A percentile compares a stretch with the other conserved stretches of the same genome.
Evolutionary conservation across 1,284 basidiomycete genomes (phyloP).

Genomic region (Cystobasidiaceae sp.): DNA sequence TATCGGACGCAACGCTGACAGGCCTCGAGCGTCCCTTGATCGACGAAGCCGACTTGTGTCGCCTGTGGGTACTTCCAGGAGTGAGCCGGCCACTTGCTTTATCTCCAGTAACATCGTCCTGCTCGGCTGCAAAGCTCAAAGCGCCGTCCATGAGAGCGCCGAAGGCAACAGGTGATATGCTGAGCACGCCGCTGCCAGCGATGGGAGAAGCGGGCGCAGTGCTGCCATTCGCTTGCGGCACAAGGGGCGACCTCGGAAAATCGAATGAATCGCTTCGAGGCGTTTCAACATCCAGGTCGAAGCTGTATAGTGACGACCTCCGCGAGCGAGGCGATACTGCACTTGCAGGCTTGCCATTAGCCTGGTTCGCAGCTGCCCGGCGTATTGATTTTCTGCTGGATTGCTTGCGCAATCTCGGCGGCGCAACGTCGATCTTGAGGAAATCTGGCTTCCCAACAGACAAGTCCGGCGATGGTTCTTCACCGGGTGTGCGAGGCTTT

Average conservation of each 20-base stretch:
- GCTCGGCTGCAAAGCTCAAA: constrained; percentile 5
- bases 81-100: constrained; percentile 1
- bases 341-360: not conserved
- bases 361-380: constrained; percentile 3
- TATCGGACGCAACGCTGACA: constrained; percentile 29
- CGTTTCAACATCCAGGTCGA: constrained; percentile 37
- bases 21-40: constrained; percentile 7
- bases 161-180: constrained; percentile 24
- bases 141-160: constrained; percentile 23
- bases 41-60: constrained; percentile 11
- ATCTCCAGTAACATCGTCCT: not conserved
- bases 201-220: not conserved
- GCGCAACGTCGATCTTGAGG: not conserved
- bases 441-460: not conserved
- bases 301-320: constrained; percentile 36
- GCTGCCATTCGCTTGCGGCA: not conserved
- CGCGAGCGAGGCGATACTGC: constrained; percentile 20
- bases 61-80: constrained; percentile 1
- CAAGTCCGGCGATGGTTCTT: no score
- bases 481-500: no score
- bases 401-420: constrained; percentile 5
- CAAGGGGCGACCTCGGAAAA: constrained; percentile 31
- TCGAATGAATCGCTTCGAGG: constrained; percentile 37
- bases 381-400: constrained; percentile 12
- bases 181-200: constrained; percentile 1